Base-by-base conservation (phyloP, 345 rosid genomes). In the Gossypium turneri region DNA sequence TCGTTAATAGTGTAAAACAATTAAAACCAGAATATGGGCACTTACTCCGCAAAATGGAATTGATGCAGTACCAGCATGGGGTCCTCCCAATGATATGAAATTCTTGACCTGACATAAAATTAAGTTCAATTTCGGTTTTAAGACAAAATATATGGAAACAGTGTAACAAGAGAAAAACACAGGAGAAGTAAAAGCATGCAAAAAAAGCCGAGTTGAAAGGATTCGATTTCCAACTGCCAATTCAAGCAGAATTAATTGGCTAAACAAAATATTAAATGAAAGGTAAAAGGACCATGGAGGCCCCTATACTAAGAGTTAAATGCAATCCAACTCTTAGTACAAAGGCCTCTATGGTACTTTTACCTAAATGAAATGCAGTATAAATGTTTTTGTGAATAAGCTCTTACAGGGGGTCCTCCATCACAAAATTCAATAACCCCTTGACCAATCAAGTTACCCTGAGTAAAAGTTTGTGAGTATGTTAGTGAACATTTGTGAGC, bases 1-100 rank as follows among this genome's bases (percentile, higher is more conserved):
- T 48, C 47, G 19, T 17, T 7, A 62, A 25, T 59, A 58, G 66
- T 43, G 4, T 58, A 12, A 60, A 68, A 67, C 19, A n/a, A 55
- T 52, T 20, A 12, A 75, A 58, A 76, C 16, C 34, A 43, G 16
- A 25, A 12, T 70, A 58, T 22, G 60, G 68, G 57, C 71, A 82
- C 94, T 83, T 81, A 94, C 94, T 45, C 90, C 89, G 70, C 97
- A 92, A 62, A 92, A 84, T 7, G 98, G 98, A 78, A 90, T 78
- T 2, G 98, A 88, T 27, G 98, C 97, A 72, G 83, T 86, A 58
- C 94, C 97, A 63, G 97, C 98, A 81, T 94, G 97, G 44, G 86
- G 84, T 75, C 98, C 98, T 13, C 81, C 97, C 59, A 94, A 70
- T 2, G 97, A 90, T 78, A 94, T 82, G 70, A 85, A 89, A 74